These are phyloP conservation scores for Trichoderma sp. DNA, from an alignment of 2,329 filamentous ascomycete genomes.

Conservation along the genomic window DNA sequence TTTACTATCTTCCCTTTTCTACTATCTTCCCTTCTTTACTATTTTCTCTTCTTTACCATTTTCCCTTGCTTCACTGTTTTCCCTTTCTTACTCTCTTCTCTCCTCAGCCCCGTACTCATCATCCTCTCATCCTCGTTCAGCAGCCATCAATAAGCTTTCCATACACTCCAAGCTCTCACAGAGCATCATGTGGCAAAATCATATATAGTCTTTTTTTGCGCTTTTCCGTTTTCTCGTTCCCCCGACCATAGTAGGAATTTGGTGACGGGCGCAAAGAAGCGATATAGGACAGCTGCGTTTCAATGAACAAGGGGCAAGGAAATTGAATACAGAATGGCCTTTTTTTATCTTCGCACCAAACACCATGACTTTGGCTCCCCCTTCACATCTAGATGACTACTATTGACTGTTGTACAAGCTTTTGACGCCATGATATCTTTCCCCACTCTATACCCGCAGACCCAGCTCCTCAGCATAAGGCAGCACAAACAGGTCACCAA, in stretches of 20 bases:
- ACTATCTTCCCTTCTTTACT: no score
- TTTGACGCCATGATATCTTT: conserved; percentile 36
- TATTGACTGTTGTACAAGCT: conserved; percentile 48
- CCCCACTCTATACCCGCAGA: conserved; percentile 76
- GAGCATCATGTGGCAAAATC: conserved; percentile 3
- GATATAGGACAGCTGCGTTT: conserved; percentile 24
- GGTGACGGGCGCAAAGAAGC: conserved; percentile 10
- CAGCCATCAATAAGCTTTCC: not conserved
- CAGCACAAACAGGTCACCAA: conserved; percentile 88
- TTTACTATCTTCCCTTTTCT: no score
- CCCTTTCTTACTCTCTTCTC: not conserved
- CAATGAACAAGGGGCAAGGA: conserved; percentile 38
- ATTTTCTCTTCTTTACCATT: no score
- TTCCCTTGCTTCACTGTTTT: not conserved
- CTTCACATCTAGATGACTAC: conserved; percentile 45
- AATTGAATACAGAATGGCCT: conserved; percentile 46
- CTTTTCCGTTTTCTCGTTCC: conserved; percentile 8
- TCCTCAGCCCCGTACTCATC: not conserved
- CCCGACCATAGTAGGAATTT: not conserved
- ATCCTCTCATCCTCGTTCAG: not conserved
- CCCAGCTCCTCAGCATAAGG: conserved; percentile 94
- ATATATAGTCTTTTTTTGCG: conserved; percentile 12
- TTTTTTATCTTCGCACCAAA: conserved; percentile 44
- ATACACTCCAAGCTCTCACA: not conserved
- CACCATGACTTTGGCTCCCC: conserved; percentile 39